Evolutionary conservation across 129 eudicot genomes (phyloP).

Genomic region (Ambrosia trifida): DNA sequence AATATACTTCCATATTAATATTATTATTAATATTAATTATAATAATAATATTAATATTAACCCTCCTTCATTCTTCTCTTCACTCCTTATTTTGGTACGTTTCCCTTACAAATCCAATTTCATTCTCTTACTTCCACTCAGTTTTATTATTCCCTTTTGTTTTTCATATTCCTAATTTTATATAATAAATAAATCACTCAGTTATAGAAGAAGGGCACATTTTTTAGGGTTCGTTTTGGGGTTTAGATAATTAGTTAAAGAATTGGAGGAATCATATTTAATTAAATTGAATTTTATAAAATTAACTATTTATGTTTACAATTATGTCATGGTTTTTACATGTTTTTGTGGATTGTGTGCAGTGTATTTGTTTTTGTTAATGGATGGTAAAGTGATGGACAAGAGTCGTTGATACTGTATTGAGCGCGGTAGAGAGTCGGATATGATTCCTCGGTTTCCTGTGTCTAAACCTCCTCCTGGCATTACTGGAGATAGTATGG

Average conservation of each 20-base stretch:
- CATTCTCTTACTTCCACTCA: conserved; percentile 2
- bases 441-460: conserved; percentile 44
- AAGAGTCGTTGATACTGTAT: conserved; percentile 50
- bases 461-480: conserved; percentile 48
- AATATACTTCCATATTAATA: no score
- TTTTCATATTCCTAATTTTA: conserved; percentile 5
- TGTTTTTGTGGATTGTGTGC: conserved; percentile 37
- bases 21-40: no score
- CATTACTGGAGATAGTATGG: conserved; percentile 60
- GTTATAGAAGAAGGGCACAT: no score
- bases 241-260: conserved; percentile 1
- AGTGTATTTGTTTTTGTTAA: conserved; percentile 63
- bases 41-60: no score
- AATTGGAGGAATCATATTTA: not conserved
- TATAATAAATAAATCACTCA: no score
- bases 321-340: conserved; percentile 2
- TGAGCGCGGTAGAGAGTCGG: conserved; percentile 60
- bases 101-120: conserved; percentile 16
- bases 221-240: conserved; percentile 31
- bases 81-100: conserved; percentile 24
- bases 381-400: conserved; percentile 73
- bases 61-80: conserved; percentile 10
- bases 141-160: not conserved
- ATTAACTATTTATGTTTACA: no score
- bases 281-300: no score